Base-by-base conservation (phyloP, 1,284 basidiomycete species). In the Cryptococcus sp. region DNA sequence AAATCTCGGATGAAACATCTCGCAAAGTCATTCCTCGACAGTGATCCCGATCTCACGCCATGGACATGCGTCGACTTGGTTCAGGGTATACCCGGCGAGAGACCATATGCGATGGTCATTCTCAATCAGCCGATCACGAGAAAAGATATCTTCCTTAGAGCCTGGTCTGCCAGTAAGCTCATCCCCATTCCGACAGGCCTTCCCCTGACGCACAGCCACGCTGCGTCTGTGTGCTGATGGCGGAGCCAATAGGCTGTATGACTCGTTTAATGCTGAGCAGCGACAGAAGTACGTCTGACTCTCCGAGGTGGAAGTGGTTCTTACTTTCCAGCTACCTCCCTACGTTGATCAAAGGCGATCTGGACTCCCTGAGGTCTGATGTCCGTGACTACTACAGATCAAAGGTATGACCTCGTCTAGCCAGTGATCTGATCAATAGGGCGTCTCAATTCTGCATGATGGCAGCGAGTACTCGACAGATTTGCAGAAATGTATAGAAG, bases 271-370 rank as follows among this genome's bases (percentile, higher is more conserved):
- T n/a, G 67, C 66, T 10, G 61, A 71, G 31, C 36, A 39, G 36
- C 5, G 36, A 39, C 18, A 16, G 16, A 39, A 59, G 36, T 53
- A 60, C 19, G 28, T 36, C 50, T 59, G 21, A 41, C 53, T 50
- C 21, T 14, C 7, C 10, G 23, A 2, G n/a, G 46, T 25, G 36
- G 28, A 16, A 21, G 23, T 13, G 9, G 1, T 5, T 45, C 44
- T 32, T 19, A 13, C 31, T 39, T 36, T 48, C 36, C 49, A 87
- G 86, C 34, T 87, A 82, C 67, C 67, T 85, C 1, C 94, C 94
- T 0, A 81, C 94, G 66, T 74, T 93, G 28, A 88, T 98, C 70
- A 91, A 91, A 70, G 94, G 93, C 11, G 94, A 98, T 69, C 74
- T 98, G 28, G 94, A 98, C 72, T 96, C 92, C 7, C 69, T 97